Evolutionary conservation across 176 grass and related monocot species (phyloP).

Genomic region (Carex cristatella): DNA sequence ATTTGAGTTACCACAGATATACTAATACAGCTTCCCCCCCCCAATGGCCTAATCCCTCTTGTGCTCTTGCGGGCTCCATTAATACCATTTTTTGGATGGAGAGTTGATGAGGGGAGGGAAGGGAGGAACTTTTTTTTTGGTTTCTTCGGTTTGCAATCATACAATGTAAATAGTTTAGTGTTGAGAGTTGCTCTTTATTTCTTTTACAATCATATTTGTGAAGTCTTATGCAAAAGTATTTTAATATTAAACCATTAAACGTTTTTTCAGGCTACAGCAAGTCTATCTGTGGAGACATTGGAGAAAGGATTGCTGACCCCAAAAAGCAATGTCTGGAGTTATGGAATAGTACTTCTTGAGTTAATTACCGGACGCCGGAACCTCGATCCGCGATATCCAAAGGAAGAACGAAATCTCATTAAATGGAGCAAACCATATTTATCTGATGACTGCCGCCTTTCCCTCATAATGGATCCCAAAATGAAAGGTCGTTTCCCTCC

Average conservation of each 20-base stretch:
- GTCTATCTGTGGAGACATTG: constrained; percentile 81
- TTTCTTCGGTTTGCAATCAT: not conserved
- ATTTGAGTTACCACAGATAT: no score
- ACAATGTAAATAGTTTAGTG: not conserved
- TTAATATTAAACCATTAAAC: not conserved
- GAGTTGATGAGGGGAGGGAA: no score
- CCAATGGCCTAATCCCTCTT: not conserved
- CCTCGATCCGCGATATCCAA: constrained; percentile 52
- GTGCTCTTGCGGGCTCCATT: not conserved
- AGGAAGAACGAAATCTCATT: constrained; percentile 83
- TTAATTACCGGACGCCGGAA: constrained; percentile 89
- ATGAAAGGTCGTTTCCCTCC: constrained; percentile 90
- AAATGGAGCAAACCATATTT: constrained; percentile 89
- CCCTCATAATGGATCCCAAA: constrained; percentile 84
- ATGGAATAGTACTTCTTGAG: constrained; percentile 89
- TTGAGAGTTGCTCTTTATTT: not conserved
- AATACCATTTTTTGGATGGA: not conserved
- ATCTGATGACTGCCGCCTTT: constrained; percentile 80
- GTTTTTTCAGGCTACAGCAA: constrained; percentile 49
- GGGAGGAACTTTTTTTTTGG: not conserved
- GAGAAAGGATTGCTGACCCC: constrained; percentile 92
- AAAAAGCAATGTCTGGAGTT: constrained; percentile 96
- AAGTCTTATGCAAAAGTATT: not conserved
- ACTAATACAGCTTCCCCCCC: no score
- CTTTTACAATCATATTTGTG: not conserved